Conservation (phyloP, 2,329 filamentous ascomycete species). For the Botrytis elliptica region DNA sequence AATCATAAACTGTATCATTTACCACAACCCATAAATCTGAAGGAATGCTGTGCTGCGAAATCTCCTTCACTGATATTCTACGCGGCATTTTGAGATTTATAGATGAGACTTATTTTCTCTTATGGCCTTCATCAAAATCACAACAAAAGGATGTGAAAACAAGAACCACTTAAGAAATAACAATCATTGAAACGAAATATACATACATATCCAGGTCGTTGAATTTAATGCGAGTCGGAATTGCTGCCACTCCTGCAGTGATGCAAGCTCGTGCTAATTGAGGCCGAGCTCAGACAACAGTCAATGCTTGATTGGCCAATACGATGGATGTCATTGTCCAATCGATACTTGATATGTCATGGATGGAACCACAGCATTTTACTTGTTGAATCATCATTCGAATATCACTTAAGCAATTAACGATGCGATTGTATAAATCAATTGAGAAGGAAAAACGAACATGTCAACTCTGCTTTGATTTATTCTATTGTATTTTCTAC, state of each 20-base stretch:
- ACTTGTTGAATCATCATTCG: background rate
- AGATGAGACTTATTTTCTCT: background rate
- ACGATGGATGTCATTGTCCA: background rate
- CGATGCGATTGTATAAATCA: background rate
- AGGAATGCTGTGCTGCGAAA: slow-evolving; percentile 49
- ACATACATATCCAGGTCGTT: background rate
- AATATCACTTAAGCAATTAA: background rate
- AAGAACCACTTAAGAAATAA: background rate
- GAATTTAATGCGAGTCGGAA: background rate
- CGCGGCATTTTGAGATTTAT: slow-evolving; percentile 25
- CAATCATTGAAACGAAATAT: background rate
- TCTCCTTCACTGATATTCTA: slow-evolving; percentile 44
- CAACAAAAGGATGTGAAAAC: too few relatives aligned
- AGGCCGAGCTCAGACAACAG: slow-evolving; percentile 3
- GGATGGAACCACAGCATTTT: background rate
- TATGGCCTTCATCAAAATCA: background rate
- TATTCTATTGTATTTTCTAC: background rate
- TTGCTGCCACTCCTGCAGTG: background rate
- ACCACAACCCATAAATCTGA: slow-evolving; percentile 66
- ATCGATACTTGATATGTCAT: background rate
- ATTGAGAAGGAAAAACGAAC: background rate
- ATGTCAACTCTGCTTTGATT: background rate
- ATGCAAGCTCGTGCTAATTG: slow-evolving; percentile 15
- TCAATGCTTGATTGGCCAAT: background rate
- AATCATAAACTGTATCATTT: slow-evolving; percentile 65